A percentile compares a stretch with the other conserved stretches of the same genome.
Evolutionary conservation across 257 asterid species (phyloP).

Genomic region (Solanum clarkiae): DNA sequence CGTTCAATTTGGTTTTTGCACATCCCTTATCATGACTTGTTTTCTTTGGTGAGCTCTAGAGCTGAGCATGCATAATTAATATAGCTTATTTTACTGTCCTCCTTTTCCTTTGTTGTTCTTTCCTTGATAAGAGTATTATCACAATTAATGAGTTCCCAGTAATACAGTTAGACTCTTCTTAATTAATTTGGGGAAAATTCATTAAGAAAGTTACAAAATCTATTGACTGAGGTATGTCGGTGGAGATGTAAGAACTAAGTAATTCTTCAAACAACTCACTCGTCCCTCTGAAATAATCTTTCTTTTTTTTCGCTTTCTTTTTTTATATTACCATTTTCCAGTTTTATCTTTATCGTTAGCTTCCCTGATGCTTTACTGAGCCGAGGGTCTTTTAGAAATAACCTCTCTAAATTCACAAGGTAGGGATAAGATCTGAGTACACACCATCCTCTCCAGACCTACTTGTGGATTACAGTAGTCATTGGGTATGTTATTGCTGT

Average conservation of each 20-base stretch:
- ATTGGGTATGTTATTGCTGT: neutral
- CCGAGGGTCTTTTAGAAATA: neutral
- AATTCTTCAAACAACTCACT: neutral
- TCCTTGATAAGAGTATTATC: neutral
- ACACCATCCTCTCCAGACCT: neutral
- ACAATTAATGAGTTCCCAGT: neutral
- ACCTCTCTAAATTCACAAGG: neutral
- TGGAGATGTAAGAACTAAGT: neutral
- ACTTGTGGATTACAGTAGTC: neutral
- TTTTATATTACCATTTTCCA: neutral
- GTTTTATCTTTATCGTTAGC: neutral
- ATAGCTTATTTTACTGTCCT: neutral
- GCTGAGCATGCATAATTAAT: neutral
- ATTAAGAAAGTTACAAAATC: neutral
- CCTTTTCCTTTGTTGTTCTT: neutral
- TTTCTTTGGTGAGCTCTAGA: neutral
- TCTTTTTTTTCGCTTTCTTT: neutral
- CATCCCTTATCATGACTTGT: neutral
- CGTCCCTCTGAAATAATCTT: neutral
- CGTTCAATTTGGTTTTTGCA: too few species aligned
- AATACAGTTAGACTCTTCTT: neutral
- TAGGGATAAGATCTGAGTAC: neutral
- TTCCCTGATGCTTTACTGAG: neutral
- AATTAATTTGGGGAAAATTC: neutral
- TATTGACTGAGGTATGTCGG: neutral